Evolutionary conservation across 192 early-diverging fungal species (phyloP).

Genomic region (Coemansia sp.): DNA sequence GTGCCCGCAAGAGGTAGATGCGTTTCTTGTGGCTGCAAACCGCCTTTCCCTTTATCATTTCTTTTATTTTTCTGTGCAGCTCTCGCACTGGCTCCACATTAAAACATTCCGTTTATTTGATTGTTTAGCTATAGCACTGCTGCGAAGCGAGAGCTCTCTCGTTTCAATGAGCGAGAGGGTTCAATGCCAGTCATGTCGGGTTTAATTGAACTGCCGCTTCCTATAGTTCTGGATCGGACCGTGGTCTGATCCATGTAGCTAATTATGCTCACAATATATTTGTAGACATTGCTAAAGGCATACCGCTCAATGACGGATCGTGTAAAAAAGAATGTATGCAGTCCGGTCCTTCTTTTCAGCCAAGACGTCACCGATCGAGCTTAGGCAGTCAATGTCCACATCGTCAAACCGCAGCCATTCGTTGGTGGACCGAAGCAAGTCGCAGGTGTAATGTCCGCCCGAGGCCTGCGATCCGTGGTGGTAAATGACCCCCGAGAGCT

Average conservation of each 20-base stretch:
- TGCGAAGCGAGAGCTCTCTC: too few species aligned
- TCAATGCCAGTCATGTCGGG: neutral
- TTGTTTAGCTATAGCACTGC: too few species aligned
- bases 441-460: conserved; percentile 97
- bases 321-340: conserved; percentile 52
- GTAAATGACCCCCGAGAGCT: conserved; percentile 85
- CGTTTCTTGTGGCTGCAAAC: neutral
- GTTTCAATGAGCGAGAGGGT: too few species aligned
- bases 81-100: too few species aligned
- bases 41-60: neutral
- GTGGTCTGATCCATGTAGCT: too few species aligned
- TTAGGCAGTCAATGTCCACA: conserved; percentile 58
- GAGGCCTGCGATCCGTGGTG: conserved; percentile 85
- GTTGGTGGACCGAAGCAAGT: conserved; percentile 64
- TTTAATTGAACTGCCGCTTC: too few species aligned
- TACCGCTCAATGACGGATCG: conserved; percentile 7
- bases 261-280: too few species aligned
- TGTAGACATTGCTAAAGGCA: too few species aligned
- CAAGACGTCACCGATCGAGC: conserved; percentile 29
- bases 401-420: conserved; percentile 95
- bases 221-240: too few species aligned
- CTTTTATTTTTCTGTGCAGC: neutral
- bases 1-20: conserved; percentile 28
- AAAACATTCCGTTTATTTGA: too few species aligned
- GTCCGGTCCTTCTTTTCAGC: conserved; percentile 45